A percentile compares a stretch with the other conserved stretches of the same genome.
phyloP scores from a whole-genome alignment of 176 grass and related monocot genomes.

The Puya raimondii region DNA sequence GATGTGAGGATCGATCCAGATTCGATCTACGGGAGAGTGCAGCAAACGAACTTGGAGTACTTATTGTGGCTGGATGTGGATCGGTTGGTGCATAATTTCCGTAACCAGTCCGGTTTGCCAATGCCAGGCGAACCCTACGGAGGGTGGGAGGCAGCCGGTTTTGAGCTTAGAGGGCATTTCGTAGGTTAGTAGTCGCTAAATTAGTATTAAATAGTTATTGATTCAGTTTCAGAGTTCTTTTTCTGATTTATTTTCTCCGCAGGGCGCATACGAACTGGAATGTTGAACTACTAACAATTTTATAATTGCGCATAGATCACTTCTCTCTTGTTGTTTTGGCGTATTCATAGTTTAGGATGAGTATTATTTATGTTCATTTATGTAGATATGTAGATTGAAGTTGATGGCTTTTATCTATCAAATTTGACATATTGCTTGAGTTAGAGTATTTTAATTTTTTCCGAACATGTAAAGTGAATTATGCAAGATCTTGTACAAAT shows the following conservation, averaged over 20 bases:
- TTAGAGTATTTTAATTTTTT: too few relatives aligned
- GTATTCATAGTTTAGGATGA: too few relatives aligned
- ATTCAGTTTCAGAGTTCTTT: background rate
- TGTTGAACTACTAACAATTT: too few relatives aligned
- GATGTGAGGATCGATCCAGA: conserved; percentile 16
- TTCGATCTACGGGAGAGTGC: conserved; percentile 11
- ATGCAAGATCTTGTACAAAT: too few relatives aligned
- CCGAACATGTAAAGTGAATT: too few relatives aligned
- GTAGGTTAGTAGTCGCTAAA: conserved; percentile 32
- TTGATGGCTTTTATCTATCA: too few relatives aligned
- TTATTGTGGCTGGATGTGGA: conserved; percentile 14
- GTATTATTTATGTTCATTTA: too few relatives aligned
- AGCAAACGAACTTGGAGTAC: conserved; percentile 22
- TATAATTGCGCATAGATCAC: too few relatives aligned
- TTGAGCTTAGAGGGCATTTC: conserved; percentile 36
- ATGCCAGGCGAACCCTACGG: conserved; percentile 11
- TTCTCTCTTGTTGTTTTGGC: too few relatives aligned
- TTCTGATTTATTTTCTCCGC: background rate
- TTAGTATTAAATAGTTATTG: background rate
- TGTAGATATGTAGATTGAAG: too few relatives aligned
- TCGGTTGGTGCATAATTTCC: conserved; percentile 18
- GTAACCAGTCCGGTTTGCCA: conserved; percentile 10
- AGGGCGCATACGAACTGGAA: too few relatives aligned
- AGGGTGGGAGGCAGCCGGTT: conserved; percentile 11
- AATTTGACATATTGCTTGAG: too few relatives aligned